Conservation (phyloP, 140 eudicot species). For the Bidens hawaiensis region DNA sequence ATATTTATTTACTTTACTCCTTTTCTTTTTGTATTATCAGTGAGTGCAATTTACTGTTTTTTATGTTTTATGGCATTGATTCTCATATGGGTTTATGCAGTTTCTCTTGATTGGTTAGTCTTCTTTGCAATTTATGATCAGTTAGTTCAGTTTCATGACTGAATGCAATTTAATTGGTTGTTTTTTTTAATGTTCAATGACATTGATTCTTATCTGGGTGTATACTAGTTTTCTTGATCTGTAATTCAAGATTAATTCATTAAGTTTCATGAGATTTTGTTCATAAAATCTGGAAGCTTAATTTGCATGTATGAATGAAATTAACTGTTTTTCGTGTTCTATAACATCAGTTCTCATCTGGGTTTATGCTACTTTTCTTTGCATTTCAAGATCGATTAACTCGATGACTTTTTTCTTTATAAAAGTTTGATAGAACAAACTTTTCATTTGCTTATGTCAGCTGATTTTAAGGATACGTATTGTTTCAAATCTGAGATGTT, state of each 20-base stretch:
- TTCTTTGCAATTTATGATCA: too few relatives aligned
- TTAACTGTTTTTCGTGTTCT: conserved; percentile 3
- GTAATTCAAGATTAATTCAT: background rate
- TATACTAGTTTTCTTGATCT: background rate
- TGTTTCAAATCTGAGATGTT: conserved; percentile 12
- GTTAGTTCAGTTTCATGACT: too few relatives aligned
- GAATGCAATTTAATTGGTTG: too few relatives aligned
- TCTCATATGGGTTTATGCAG: too few relatives aligned
- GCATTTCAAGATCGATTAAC: background rate
- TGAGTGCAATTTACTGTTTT: background rate
- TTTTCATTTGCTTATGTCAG: background rate
- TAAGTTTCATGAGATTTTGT: background rate
- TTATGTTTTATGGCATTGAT: background rate
- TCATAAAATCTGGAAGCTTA: too few relatives aligned
- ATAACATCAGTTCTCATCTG: background rate
- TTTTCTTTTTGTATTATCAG: too few relatives aligned
- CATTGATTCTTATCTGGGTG: too few relatives aligned
- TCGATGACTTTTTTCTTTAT: background rate
- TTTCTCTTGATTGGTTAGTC: background rate
- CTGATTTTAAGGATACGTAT: background rate
- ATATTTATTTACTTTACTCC: background rate
- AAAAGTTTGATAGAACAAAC: background rate
- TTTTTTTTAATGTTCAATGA: too few relatives aligned
- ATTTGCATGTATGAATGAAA: too few relatives aligned
- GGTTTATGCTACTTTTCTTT: background rate